These are phyloP conservation scores for Vitellaria paradoxa DNA, from an alignment of 179 eudicot species.

Conservation along the genomic window DNA sequence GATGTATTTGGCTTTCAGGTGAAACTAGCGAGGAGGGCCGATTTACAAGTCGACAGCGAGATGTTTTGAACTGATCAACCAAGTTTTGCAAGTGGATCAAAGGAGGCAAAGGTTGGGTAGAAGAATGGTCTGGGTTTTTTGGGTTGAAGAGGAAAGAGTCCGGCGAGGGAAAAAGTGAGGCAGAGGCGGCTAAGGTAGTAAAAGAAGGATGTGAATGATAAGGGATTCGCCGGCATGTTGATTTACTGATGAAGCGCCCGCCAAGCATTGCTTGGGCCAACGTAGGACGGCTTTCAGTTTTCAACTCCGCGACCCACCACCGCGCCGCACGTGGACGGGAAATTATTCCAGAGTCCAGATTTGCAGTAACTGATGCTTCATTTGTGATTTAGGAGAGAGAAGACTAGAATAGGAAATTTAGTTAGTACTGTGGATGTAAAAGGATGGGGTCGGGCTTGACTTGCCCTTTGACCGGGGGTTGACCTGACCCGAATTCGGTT, in stretches of 20 bases:
- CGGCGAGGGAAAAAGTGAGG: not conserved
- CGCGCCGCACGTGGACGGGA: too few species aligned
- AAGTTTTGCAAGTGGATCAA: not conserved
- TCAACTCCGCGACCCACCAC: not conserved
- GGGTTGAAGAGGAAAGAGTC: slow-evolving; percentile 12
- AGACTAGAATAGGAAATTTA: too few species aligned
- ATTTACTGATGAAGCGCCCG: not conserved
- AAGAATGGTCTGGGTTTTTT: not conserved
- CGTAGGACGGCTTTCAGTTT: not conserved
- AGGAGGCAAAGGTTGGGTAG: not conserved
- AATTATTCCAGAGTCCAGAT: too few species aligned
- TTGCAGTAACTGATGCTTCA: too few species aligned
- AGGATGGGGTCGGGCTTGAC: too few species aligned
- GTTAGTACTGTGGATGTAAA: too few species aligned
- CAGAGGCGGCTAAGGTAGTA: slow-evolving; percentile 8
- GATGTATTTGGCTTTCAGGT: not conserved
- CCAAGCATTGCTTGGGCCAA: slow-evolving; percentile 7
- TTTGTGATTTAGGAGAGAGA: too few species aligned
- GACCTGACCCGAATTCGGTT: too few species aligned
- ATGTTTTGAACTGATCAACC: not conserved
- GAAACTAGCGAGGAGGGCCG: not conserved
- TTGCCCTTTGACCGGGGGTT: too few species aligned
- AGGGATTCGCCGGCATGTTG: not conserved
- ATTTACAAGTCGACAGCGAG: not conserved
- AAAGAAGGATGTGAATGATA: not conserved